Evolutionary conservation across 2,329 filamentous ascomycete species (phyloP), one percentile per base, ranked within the genome.

Genomic region (Pezicula neosporulosa): DNA sequence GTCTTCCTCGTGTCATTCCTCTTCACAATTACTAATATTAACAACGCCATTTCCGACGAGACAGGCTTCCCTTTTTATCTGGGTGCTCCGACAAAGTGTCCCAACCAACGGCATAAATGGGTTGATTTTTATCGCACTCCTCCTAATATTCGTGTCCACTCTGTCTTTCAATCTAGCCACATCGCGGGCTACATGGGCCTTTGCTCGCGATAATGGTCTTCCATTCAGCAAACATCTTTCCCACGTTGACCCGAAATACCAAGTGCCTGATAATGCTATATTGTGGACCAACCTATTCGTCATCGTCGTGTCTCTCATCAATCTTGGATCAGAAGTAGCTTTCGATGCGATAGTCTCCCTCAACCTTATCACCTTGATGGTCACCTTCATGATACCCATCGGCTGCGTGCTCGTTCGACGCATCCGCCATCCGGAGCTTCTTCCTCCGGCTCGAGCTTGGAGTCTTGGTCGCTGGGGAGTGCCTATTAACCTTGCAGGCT

Each of bases 301-400:
- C 30, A 48, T 47, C 28, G 24, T 48, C 10, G 15, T 52, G 16
- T 54, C 52, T 19, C 44, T 54, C 15, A 78, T 78, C 66, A 76
- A 75, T 62, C 72, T 78, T 53, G 76, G 73, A 37, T 77, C 71
- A 10, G 62, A 68, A 2, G 70, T 71, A 2, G 77, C 76, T 7
- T 77, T 80, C 61, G 76, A 78, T 57, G 75, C 73, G 48, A 72
- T 79, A 51, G 70, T 74, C 12, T 77, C 75, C 3, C 66, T 80
- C 18, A 72, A 73, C 41, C 68, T 77, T 41, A 72, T 68, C 24
- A 71, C 73, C 0, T 67, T 79, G 7, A 72, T 78, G 45, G 68
- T 69, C 19, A 76, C 73, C 12, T 80, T 79, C 58, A 68, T 78
- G 33, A 66, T 77, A 38, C 72, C 73, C 13, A 67, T 73, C 44